phyloP scores from a whole-genome alignment of 768 basidiomycete species.

The Pulveroboletus sp. region DNA sequence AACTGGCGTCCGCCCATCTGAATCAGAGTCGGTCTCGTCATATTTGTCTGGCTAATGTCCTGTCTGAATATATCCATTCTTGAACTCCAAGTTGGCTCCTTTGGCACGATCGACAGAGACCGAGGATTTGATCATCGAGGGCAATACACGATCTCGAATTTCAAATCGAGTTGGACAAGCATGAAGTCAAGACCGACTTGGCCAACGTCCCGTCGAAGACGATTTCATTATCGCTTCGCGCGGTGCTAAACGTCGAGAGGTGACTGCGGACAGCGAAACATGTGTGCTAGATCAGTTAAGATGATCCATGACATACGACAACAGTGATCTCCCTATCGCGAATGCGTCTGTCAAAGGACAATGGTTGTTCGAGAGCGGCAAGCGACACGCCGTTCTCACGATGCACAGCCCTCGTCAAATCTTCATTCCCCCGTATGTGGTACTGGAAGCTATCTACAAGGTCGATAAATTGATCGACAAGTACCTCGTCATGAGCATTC shows the following conservation, averaged over 20 bases:
- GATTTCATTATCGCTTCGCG: constrained; percentile 23
- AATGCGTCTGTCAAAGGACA: constrained; percentile 28
- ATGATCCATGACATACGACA: not conserved
- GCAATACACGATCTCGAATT: constrained; percentile 31
- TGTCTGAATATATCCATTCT: not conserved
- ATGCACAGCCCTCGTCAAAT: constrained; percentile 28
- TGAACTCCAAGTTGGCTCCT: constrained; percentile 32
- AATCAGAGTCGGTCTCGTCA: constrained; percentile 20
- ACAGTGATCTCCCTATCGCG: constrained; percentile 15
- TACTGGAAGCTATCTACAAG: constrained; percentile 26
- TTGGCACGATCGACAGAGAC: constrained; percentile 32
- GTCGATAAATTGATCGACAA: constrained; percentile 27
- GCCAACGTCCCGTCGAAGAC: constrained; percentile 18
- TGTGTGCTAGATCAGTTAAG: constrained; percentile 13
- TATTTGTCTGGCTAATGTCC: not conserved
- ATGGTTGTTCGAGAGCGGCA: constrained; percentile 28
- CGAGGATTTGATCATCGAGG: constrained; percentile 31
- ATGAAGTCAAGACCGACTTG: constrained; percentile 11
- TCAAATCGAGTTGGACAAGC: constrained; percentile 16
- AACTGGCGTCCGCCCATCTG: constrained; percentile 34
- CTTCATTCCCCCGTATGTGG: constrained; percentile 15
- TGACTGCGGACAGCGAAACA: constrained; percentile 13
- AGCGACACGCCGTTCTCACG: constrained; percentile 31
- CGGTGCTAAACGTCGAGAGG: constrained; percentile 11
- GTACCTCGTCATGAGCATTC: constrained; percentile 29